Evolutionary conservation across 2,329 filamentous ascomycete species (phyloP), one percentile per base, ranked within the genome.

Genomic region (Xenoacremonium recifei): DNA sequence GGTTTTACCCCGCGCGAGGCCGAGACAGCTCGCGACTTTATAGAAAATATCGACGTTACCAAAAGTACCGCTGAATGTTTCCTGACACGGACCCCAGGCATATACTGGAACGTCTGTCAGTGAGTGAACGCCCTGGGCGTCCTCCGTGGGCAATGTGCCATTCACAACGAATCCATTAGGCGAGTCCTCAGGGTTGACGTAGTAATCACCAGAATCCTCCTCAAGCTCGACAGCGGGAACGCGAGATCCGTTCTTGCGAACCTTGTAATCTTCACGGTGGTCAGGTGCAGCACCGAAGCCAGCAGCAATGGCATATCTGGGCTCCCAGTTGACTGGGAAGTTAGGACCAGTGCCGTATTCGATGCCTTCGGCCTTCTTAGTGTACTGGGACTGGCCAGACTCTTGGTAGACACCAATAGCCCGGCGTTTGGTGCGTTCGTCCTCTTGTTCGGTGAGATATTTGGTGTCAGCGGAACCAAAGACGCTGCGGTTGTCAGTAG

Each of bases 321-420:
- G 89, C 61, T 89, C 85, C 88, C 89, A 93, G 71, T 89, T 89
- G 48, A 79, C 73, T 16, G 89, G 89, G 74, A 93, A 95, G 69
- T 87, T 79, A 53, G 80, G 74, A 38, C 85, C 84, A 17, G 87
- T 86, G 54, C 76, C 77, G 72, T 92, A 92, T 43, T 79, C 78
- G 50, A 86, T 75, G 45, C 77, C 76, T 27, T 71, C 66, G 49
- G 69, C 67, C 40, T 73, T 69, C 31, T 79, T 69, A 4, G 79
- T 81, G 75, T 95, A 95, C 64, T 90, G 84, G 1, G 83, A 87
- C 10, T 85, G 70, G 16, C 89, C 89, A 1, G 87, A 87, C 55
- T 83, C 73, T 51, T 80, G 70, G 71, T 95, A 93, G 21, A 76
- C 74, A 44, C 88, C 88, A 37, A 93, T 72, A 29, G 89, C 88